These are phyloP conservation scores for Apiotrichum sp. DNA, from an alignment of 1,284 basidiomycete genomes.

Conservation along the genomic window DNA sequence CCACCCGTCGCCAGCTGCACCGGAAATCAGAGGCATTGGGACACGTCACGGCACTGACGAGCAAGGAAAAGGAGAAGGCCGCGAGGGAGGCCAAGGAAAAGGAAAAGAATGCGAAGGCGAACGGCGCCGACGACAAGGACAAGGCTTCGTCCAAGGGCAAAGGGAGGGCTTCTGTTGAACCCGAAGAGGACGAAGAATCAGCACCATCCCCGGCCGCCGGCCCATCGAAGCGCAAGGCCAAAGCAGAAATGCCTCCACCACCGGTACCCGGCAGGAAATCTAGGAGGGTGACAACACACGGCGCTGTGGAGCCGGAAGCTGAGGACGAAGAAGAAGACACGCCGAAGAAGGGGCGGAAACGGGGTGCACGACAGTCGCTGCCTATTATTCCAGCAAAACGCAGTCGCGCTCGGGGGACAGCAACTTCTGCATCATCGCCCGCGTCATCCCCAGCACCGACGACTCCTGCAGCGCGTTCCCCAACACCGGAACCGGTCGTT, in stretches of 20 bases:
- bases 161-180: slow-evolving; percentile 1
- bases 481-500: slow-evolving; percentile 16
- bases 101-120: not conserved
- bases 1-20: slow-evolving; percentile 36
- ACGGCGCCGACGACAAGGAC: not conserved
- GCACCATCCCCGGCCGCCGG: not conserved
- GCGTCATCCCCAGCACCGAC: slow-evolving; percentile 12
- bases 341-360: slow-evolving; percentile 25
- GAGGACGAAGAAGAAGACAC: slow-evolving; percentile 2
- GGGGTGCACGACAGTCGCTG: slow-evolving; percentile 18
- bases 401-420: not conserved
- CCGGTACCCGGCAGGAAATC: slow-evolving; percentile 14
- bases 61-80: no score
- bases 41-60: slow-evolving; percentile 9
- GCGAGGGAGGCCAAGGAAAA: not conserved
- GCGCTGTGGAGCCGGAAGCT: not conserved
- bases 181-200: not conserved
- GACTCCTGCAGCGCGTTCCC: not conserved
- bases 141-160: slow-evolving; percentile 15
- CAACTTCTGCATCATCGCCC: slow-evolving; percentile 9
- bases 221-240: slow-evolving; percentile 4
- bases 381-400: slow-evolving; percentile 25
- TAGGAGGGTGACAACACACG: slow-evolving; percentile 21
- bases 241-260: slow-evolving; percentile 27
- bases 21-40: slow-evolving; percentile 31